Conservation (phyloP, 2,329 filamentous ascomycete genomes). For the Exophiala calicioides region DNA sequence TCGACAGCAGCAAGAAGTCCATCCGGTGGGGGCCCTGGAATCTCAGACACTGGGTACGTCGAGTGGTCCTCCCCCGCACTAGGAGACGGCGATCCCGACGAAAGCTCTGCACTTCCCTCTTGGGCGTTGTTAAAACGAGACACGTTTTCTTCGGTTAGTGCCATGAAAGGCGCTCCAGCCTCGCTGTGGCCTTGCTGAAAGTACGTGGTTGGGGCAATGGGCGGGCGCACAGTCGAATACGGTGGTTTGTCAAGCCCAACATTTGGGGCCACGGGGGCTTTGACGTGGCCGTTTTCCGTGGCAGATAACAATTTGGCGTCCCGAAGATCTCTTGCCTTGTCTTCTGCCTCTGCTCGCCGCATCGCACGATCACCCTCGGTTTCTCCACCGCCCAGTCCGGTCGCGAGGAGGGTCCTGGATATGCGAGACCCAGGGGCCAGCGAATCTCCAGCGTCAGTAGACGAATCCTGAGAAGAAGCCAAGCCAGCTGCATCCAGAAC, state of each 20-base stretch:
- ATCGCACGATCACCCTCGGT: constrained; percentile 49
- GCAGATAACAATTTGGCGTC: constrained; percentile 58
- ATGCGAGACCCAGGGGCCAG: constrained; percentile 33
- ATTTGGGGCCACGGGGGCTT: constrained; percentile 2
- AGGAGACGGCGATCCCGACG: constrained; percentile 1
- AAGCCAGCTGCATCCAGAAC: not conserved
- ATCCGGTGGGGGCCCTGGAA: constrained; percentile 24
- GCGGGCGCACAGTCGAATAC: not conserved
- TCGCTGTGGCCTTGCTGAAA: not conserved
- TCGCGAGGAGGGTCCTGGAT: constrained; percentile 34
- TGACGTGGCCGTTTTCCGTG: constrained; percentile 35
- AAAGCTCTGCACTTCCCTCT: constrained; percentile 1
- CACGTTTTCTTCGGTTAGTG: constrained; percentile 57
- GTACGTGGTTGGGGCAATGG: not conserved
- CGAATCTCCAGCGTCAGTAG: constrained; percentile 29
- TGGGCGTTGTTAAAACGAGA: constrained; percentile 42
- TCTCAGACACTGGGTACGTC: constrained; percentile 13
- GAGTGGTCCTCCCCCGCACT: constrained; percentile 1
- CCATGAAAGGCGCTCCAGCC: constrained; percentile 11
- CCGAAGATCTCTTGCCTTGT: constrained; percentile 55
- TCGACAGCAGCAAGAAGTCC: constrained; percentile 7
- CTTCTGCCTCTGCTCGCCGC: constrained; percentile 54
- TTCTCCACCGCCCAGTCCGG: constrained; percentile 16
- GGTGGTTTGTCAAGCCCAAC: constrained; percentile 1
- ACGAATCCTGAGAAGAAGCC: constrained; percentile 26